Conservation (phyloP, 2,329 filamentous ascomycete genomes). For the Cytospora piceicola region DNA sequence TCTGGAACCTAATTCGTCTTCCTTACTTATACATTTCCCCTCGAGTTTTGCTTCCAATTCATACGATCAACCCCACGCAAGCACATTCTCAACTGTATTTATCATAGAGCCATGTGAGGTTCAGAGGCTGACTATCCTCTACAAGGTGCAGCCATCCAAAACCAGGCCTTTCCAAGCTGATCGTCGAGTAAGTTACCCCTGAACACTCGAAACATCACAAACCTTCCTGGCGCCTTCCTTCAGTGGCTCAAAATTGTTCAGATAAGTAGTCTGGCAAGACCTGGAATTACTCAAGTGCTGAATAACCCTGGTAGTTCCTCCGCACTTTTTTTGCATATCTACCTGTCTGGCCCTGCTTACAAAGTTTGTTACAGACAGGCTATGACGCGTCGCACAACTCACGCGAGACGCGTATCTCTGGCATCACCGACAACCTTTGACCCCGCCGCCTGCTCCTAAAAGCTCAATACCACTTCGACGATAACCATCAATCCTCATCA, state of each 20-base stretch:
- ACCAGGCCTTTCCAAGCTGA: no score
- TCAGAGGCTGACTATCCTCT: constrained; percentile 1
- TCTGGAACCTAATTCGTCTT: no score
- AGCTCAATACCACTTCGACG: background rate
- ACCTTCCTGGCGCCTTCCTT: no score
- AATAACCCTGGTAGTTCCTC: background rate
- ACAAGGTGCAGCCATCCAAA: background rate
- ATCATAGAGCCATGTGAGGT: no score
- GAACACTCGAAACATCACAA: no score
- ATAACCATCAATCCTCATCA: background rate
- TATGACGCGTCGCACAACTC: background rate
- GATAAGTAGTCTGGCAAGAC: background rate
- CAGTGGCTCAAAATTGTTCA: no score
- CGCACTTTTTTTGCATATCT: background rate
- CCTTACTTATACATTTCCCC: no score
- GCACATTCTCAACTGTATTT: no score
- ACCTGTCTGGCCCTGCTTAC: background rate
- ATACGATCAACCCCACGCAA: no score
- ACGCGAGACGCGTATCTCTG: background rate
- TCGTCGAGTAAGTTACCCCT: no score
- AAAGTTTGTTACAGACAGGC: background rate
- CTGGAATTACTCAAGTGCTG: no score
- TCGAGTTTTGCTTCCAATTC: no score
- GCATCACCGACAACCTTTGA: background rate
- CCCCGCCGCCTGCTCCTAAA: background rate